Base-by-base conservation (phyloP, 1,139 yeast genomes). In the Yamadazyma spencermartinsiae region DNA sequence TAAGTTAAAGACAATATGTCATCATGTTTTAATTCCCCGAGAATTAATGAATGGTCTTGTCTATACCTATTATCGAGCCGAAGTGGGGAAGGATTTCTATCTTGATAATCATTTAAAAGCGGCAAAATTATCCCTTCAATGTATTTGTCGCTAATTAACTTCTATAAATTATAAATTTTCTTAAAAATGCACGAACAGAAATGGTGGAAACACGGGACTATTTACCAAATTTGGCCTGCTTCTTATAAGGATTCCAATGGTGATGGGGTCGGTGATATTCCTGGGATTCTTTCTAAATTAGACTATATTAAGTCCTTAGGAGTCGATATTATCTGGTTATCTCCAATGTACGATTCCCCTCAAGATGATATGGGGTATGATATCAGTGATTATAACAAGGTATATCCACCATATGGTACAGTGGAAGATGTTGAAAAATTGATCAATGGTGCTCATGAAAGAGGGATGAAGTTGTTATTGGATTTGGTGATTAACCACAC, bases 361-460 rank as follows among this genome's bases (percentile, higher is more conserved):
- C 79, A 74, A 50, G 75, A 73, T 33, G 84, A 79, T 50, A 78
- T 79, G 83, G 84, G 84, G 2, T 79, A 79, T 54, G 84, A 79
- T 51, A 75, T 79, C 47, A 61, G 75, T 26, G 73, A 79, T 56
- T 79, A 79, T 54, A 67, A 74, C 50, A 65, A 58, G 12, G 67
- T 79, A 27, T 70, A 76, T 53, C 73, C 76, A 4, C 63, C 62
- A 44, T 79, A 76, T 52, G 84, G 84, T 34, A 68, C 79, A 9
- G 54, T 76, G 56, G 68, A 70, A 36, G 80, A 74, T 48, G 69
- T 74, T 72, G 74, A 75, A 46, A 46, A 54, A 13, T 62, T 79
- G 54, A 72, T 78, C 41, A 62, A 63, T 10, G 78, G 68, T 37
- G 55, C 68, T 27, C 81, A 78, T 51, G 48, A 59, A 34, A 58